These are phyloP conservation scores for Neofusicoccum parvum DNA, from an alignment of 2,329 filamentous ascomycete species.

Conservation along the genomic window DNA sequence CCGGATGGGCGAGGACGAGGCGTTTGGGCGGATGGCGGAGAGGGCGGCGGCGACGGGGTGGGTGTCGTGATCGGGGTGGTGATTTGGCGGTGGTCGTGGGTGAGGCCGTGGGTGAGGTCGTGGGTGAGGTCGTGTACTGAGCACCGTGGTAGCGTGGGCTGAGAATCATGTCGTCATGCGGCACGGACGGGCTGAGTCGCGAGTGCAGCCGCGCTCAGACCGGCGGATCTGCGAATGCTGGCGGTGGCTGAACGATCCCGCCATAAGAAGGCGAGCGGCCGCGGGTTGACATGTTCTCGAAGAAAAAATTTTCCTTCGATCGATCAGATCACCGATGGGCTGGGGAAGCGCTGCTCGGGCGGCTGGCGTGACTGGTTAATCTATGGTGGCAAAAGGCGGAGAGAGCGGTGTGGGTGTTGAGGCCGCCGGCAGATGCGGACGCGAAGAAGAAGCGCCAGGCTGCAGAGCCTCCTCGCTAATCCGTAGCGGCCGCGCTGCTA, in stretches of 20 bases:
- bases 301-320: not conserved
- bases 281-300: not conserved
- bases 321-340: not conserved
- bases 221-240: not conserved
- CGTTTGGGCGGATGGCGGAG: not conserved
- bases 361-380: slow-evolving; percentile 14
- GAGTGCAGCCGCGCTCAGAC: not conserved
- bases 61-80: not conserved
- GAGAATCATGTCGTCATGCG: slow-evolving; percentile 5
- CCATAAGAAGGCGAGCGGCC: not conserved
- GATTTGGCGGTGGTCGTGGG: too few relatives aligned
- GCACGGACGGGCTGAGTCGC: not conserved
- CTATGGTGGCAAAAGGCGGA: slow-evolving; percentile 7
- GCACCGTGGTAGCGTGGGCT: not conserved
- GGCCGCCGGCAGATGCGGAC: not conserved
- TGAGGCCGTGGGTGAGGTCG: not conserved
- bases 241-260: not conserved
- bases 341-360: not conserved
- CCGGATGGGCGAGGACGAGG: slow-evolving; percentile 33
- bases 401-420: slow-evolving; percentile 8
- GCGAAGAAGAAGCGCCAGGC: not conserved
- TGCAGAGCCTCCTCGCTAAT: too few relatives aligned
- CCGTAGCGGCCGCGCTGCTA: not conserved
- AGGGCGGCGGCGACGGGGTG: not conserved
- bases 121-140: not conserved